Conservation (phyloP, 208 protist species). For the Hexamita inflata region DNA sequence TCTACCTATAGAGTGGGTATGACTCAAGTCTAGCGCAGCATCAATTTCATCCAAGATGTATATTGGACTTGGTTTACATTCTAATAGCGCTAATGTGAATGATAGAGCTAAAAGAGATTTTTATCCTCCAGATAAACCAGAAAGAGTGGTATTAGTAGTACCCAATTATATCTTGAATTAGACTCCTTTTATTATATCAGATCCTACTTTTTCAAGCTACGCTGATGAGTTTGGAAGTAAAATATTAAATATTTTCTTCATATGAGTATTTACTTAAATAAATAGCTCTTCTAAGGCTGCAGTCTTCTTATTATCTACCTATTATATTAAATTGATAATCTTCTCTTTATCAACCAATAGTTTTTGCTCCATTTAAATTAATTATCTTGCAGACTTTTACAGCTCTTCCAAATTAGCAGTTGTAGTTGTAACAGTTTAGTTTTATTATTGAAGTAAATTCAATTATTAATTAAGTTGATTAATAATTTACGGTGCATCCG, state of each 20-base stretch:
- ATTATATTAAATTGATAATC: constrained; percentile 49
- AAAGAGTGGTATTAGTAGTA: constrained; percentile 78
- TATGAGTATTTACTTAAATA: constrained; percentile 54
- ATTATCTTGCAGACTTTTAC: background rate
- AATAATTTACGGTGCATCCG: no score
- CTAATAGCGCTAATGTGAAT: constrained; percentile 88
- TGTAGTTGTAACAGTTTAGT: no score
- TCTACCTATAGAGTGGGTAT: constrained; percentile 92
- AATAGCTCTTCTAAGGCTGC: constrained; percentile 41
- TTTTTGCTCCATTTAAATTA: constrained; percentile 29
- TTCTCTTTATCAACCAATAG: constrained; percentile 62
- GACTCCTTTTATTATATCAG: constrained; percentile 28
- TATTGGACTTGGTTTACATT: constrained; percentile 89
- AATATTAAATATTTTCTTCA: constrained; percentile 65
- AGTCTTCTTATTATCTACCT: constrained; percentile 41
- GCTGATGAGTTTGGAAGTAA: background rate
- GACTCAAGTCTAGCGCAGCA: constrained; percentile 90
- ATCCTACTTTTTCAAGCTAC: background rate
- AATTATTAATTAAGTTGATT: no score
- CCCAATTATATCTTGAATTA: constrained; percentile 75
- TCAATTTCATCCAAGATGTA: constrained; percentile 92
- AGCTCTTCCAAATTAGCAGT: background rate
- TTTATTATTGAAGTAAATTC: no score
- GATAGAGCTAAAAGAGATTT: constrained; percentile 93
- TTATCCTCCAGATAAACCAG: constrained; percentile 92